These are phyloP conservation scores for Penicillium bovifimosum DNA, from an alignment of 495 filamentous ascomycete species.

Conservation along the genomic window DNA sequence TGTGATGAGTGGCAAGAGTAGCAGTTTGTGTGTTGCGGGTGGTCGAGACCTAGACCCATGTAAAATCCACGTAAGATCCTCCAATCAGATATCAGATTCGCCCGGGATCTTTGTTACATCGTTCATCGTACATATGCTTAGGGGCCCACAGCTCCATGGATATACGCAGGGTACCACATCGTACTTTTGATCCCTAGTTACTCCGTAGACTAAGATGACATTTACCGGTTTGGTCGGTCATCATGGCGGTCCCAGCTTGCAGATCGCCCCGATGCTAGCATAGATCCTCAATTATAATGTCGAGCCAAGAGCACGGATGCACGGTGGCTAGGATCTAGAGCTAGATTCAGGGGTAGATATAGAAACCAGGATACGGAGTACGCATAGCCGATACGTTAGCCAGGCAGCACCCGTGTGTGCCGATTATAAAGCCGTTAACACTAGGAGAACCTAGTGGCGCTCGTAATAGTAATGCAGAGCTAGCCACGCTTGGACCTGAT, in stretches of 20 bases:
- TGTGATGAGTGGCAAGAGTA: background rate
- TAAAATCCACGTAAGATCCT: background rate
- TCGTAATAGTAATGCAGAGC: background rate
- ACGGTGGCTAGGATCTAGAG: no score
- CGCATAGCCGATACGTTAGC: background rate
- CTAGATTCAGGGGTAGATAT: background rate
- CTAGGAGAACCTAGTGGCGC: background rate
- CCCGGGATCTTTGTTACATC: background rate
- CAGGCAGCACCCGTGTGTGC: background rate
- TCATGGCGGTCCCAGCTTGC: background rate
- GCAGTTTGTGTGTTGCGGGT: background rate
- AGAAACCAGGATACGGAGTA: background rate
- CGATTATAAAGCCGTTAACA: background rate
- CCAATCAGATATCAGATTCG: background rate
- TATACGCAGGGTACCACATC: no score
- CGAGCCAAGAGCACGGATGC: no score
- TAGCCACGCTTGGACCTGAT: background rate
- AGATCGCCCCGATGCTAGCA: background rate
- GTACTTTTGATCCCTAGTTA: background rate
- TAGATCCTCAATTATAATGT: background rate
- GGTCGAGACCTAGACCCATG: background rate
- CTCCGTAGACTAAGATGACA: background rate
- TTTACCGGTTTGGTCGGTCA: background rate
- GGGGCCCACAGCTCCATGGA: background rate
- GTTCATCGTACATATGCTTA: background rate